Evolutionary conservation across 2,329 filamentous ascomycete species (phyloP), one percentile per base, ranked within the genome.

Genomic region (Exophiala spinifera): DNA sequence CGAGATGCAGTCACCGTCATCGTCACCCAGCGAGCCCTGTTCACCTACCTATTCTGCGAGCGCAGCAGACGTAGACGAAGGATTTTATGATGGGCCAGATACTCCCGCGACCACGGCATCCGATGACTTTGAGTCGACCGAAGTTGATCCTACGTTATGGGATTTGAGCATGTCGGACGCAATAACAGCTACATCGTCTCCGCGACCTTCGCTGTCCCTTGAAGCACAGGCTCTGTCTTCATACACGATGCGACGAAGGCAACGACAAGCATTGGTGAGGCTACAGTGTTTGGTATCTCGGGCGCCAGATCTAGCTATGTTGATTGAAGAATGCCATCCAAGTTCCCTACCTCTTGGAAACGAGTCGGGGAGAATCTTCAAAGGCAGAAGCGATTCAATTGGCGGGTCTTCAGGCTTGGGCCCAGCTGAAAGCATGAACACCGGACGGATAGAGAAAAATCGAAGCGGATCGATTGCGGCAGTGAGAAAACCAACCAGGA

Each of bases 271-370:
- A 33, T 50, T 66, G 13, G 53, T 64, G 11, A 55, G 63, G 34
- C 47, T 65, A 46, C 63, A 65, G 57, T 65, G 63, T 47, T 36
- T 65, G 2, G 62, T 60, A 3, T 52, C 59, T 13, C 49, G 61
- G 8, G 53, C 62, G 23, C 62, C 63, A 10, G 61, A 65, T 50
- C 48, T 65, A 10, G 63, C 63, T 17, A 65, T 65, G 63, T 57
- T 65, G 14, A 60, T 65, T 46, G 63, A 65, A 53, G 63, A 65
- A 34, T 63, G 62, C 48, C 63, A 65, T 33, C 63, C 63, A 13
- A 63, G 61, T 47, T 65, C 63, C 14, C 37, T 65, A 15, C 62
- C 62, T 10, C 46, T 58, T 13, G 53, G 56, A 25, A 56, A 46
- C 28, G 61, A 58, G 21, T 46, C 39, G 4, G 42, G 42, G 23